Base-by-base conservation (phyloP, 164 flowering plant genomes). In the Buxus sempervirens region DNA sequence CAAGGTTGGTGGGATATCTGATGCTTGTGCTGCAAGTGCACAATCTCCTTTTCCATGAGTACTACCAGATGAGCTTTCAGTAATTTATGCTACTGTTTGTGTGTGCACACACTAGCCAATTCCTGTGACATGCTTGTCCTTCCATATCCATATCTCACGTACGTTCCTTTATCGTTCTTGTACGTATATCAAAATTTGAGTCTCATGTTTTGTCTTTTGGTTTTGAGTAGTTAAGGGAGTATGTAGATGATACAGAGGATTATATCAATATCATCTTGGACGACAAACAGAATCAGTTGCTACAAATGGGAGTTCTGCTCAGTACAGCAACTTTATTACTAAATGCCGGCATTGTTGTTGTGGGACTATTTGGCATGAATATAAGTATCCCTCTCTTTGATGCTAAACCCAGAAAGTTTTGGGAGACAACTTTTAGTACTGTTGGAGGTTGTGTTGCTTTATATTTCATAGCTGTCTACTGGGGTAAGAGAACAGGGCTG, bases 251-350 rank as follows among this genome's bases (percentile, higher is more conserved):
- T 73, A 82, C 85, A 0, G 85, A 82, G 73, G 85, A 80, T 55
- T 82, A 73, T 64, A 80, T 82, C 58, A 80, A 82, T 63, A 82
- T 82, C 20, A 80, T 80, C 83, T 56, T 82, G 75, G 83, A 78
- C 54, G 85, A 82, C 68, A 82, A 82, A 45, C 85, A 82, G 74
- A 82, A 82, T 69, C 85, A 82, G 60, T 78, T 82, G 28, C 72
- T 82, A 41, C 82, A 82, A 60, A 80, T 80, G 85, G 85, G 83
- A 65, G 85, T 82, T 53, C 70, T 76, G 74, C 79, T 82, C 23
- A 76, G 74, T 48, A 74, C 82, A 22, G 80, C 77, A 53, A 80
- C 67, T 60, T 63, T 82, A 60, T 56, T 82, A 18, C 15, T 78
- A 26, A 82, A 66, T 60, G 80, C 73, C 1, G 79, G 74, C 28